These are phyloP conservation scores for Pseudocercospora fijiensis DNA, from an alignment of 2,329 filamentous ascomycete genomes.

Conservation along the genomic window DNA sequence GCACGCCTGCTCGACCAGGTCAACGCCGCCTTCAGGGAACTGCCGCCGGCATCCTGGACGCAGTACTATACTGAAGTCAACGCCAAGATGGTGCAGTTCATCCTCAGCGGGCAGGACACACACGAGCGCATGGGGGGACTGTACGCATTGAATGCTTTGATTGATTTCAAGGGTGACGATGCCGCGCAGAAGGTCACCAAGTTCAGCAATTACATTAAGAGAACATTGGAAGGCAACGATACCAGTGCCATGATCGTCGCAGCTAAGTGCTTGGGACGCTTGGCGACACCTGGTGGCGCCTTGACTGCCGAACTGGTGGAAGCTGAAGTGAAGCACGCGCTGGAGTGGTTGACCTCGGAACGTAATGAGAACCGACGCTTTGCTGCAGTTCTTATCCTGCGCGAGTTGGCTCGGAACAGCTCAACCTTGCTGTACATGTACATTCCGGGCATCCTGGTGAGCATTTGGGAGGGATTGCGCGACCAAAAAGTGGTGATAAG, in stretches of 20 bases:
- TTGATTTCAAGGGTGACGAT: slow-evolving; percentile 96
- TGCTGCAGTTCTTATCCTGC: slow-evolving; percentile 84
- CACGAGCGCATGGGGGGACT: slow-evolving; percentile 89
- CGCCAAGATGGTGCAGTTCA: slow-evolving; percentile 68
- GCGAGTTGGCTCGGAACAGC: slow-evolving; percentile 87
- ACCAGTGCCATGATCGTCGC: slow-evolving; percentile 87
- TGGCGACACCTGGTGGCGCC: slow-evolving; percentile 89
- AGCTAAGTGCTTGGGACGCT: slow-evolving; percentile 80
- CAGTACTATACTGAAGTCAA: slow-evolving; percentile 65
- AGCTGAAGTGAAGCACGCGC: slow-evolving; percentile 90
- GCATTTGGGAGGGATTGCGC: slow-evolving; percentile 91
- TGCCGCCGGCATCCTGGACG: slow-evolving; percentile 75
- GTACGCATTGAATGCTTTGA: slow-evolving; percentile 84
- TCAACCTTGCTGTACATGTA: slow-evolving; percentile 95
- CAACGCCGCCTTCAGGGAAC: slow-evolving; percentile 54
- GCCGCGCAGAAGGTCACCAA: slow-evolving; percentile 89
- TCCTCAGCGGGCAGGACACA: slow-evolving; percentile 81
- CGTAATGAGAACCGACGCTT: slow-evolving; percentile 90
- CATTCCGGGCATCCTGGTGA: slow-evolving; percentile 90
- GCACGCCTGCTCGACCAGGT: slow-evolving; percentile 34
- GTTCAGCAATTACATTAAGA: slow-evolving; percentile 86
- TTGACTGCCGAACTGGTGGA: slow-evolving; percentile 94
- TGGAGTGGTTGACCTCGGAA: slow-evolving; percentile 96
- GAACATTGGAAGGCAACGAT: slow-evolving; percentile 85
- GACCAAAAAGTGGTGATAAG: slow-evolving; percentile 89